These are phyloP conservation scores for Colletotrichum graminicola DNA, from an alignment of 2,329 filamentous ascomycete species.

Conservation along the genomic window DNA sequence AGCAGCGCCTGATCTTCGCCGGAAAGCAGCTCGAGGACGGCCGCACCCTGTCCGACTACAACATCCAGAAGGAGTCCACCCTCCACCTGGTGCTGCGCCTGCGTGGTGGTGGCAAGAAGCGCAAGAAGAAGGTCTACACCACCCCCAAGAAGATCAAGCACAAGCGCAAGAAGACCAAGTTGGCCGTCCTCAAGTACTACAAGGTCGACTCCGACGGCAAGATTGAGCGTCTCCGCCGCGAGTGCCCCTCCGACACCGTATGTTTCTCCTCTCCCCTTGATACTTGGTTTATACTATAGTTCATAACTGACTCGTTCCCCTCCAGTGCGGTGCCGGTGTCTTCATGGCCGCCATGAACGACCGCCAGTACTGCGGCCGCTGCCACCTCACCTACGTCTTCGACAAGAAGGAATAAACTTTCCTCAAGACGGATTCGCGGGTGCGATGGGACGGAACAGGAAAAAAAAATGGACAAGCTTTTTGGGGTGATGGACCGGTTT, in stretches of 20 bases:
- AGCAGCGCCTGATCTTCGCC: slow-evolving; percentile 99
- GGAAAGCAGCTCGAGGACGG: slow-evolving; percentile 99
- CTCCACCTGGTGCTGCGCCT: slow-evolving; percentile 98
- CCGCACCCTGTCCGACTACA: slow-evolving; percentile 99
- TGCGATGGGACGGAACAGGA: slow-evolving; percentile 29
- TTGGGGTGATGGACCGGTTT: slow-evolving; percentile 22
- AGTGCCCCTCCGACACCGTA: slow-evolving; percentile 93
- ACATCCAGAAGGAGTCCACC: slow-evolving; percentile 99
- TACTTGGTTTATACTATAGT: rapidly evolving
- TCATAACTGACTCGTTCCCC: slow-evolving; percentile 49
- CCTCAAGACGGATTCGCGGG: slow-evolving; percentile 28
- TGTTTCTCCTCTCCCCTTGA: slow-evolving; percentile 55
- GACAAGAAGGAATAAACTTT: slow-evolving; percentile 69
- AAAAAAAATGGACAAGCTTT: neutral
- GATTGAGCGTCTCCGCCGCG: slow-evolving; percentile 98
- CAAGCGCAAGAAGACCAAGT: slow-evolving; percentile 99
- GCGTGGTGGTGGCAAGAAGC: slow-evolving; percentile 97
- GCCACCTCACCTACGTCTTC: slow-evolving; percentile 80
- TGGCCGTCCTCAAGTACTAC: slow-evolving; percentile 99
- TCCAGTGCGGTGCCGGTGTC: slow-evolving; percentile 97
- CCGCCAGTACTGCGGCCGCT: slow-evolving; percentile 93
- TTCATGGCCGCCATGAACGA: slow-evolving; percentile 99
- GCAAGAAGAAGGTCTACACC: slow-evolving; percentile 99
- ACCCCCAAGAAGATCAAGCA: slow-evolving; percentile 99
- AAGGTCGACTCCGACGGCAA: slow-evolving; percentile 99